Percentiles rank a stretch among this genome's conserved stretches.
These are phyloP conservation scores for Boletus subcaerulescens DNA, from an alignment of 768 basidiomycete genomes.

Conservation along the genomic window DNA sequence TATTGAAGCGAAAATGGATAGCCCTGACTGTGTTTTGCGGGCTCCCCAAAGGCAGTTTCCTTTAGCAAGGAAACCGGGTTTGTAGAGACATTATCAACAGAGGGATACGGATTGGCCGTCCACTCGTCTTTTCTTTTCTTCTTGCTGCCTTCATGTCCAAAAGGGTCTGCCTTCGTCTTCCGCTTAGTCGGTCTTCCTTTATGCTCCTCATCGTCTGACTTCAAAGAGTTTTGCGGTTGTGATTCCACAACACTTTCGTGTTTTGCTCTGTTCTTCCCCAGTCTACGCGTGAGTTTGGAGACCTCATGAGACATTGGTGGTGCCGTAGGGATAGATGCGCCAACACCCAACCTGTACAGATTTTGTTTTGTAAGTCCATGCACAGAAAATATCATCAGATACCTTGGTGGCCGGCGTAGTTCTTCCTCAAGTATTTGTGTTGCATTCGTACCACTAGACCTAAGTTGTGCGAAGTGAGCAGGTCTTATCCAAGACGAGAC, in stretches of 20 bases:
- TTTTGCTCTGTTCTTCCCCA: slow-evolving; percentile 51
- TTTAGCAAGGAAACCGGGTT: background rate
- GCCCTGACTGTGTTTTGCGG: slow-evolving; percentile 11
- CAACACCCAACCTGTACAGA: slow-evolving; percentile 64
- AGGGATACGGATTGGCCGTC: background rate
- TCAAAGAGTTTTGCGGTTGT: slow-evolving; percentile 20
- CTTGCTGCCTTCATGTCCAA: slow-evolving; percentile 37
- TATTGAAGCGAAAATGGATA: background rate
- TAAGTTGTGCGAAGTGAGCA: slow-evolving; percentile 37
- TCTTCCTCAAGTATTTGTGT: slow-evolving; percentile 63
- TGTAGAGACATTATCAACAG: background rate
- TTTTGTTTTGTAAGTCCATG: slow-evolving; percentile 5
- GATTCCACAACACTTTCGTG: slow-evolving; percentile 40
- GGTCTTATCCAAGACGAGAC: slow-evolving; percentile 77
- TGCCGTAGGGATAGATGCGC: slow-evolving; percentile 57
- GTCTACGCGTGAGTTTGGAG: slow-evolving; percentile 59
- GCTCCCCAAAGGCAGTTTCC: background rate
- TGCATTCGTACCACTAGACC: slow-evolving; percentile 29
- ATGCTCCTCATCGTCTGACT: slow-evolving; percentile 51
- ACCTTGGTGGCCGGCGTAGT: slow-evolving; percentile 72
- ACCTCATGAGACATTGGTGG: slow-evolving; percentile 47
- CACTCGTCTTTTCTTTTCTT: slow-evolving; percentile 44
- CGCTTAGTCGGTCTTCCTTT: slow-evolving; percentile 57
- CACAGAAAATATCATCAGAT: background rate
- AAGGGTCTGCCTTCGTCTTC: slow-evolving; percentile 58